Conservation (phyloP, 208 protist species). For the Trypanosoma rangeli region DNA sequence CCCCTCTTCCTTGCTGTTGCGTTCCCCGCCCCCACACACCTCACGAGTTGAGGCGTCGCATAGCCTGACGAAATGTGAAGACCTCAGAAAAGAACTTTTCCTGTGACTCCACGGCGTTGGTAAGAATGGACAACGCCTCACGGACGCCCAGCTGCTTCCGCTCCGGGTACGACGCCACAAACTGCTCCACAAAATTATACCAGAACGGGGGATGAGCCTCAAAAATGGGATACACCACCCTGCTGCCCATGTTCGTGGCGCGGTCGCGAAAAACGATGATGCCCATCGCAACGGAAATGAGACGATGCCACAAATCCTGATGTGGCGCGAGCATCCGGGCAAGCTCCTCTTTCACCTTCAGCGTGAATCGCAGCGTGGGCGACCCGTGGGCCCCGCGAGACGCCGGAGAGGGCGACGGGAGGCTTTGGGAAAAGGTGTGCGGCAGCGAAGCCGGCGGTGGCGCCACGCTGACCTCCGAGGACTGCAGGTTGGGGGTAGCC, state of each 20-base stretch:
- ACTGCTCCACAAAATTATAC: conserved; percentile 68
- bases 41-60: conserved; percentile 48
- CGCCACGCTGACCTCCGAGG: conserved; percentile 3
- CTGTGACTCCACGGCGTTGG: conserved; percentile 61
- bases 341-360: conserved; percentile 43
- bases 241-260: conserved; percentile 62
- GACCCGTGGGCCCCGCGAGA: not conserved
- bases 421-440: not conserved
- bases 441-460: conserved; percentile 6
- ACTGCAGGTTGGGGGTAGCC: conserved; percentile 18
- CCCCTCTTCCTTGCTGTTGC: not conserved
- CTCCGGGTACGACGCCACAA: conserved; percentile 65
- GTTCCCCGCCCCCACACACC: not conserved
- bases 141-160: conserved; percentile 59
- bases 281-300: conserved; percentile 78
- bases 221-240: conserved; percentile 80
- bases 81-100: conserved; percentile 84
- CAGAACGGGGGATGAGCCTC: conserved; percentile 85
- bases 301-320: conserved; percentile 62
- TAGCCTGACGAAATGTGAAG: conserved; percentile 69
- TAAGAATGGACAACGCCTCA: conserved; percentile 63
- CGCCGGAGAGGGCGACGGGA: not conserved
- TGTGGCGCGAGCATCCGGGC: conserved; percentile 67
- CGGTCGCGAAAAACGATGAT: conserved; percentile 84
- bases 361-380: conserved; percentile 18